phyloP scores from a whole-genome alignment of 495 filamentous ascomycete species.

The Daldinia childiae region DNA sequence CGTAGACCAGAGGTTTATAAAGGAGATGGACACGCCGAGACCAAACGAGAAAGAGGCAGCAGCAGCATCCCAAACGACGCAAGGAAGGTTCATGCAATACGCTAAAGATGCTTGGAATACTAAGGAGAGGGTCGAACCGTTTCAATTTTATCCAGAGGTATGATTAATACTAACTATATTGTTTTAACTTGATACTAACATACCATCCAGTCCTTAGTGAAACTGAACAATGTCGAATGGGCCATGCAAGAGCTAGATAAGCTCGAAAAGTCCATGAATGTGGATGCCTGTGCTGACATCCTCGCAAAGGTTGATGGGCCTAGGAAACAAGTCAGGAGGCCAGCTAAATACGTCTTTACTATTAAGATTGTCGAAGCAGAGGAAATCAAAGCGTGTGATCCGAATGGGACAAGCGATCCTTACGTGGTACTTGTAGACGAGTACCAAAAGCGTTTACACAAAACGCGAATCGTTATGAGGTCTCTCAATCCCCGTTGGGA shows the following conservation, averaged over 20 bases:
- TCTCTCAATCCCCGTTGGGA: slow-evolving; percentile 98
- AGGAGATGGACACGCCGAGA: slow-evolving; percentile 83
- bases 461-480: slow-evolving; percentile 90
- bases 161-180: slow-evolving; percentile 32
- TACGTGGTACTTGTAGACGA: slow-evolving; percentile 98
- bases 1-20: slow-evolving; percentile 84
- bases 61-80: slow-evolving; percentile 77
- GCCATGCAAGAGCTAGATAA: slow-evolving; percentile 89
- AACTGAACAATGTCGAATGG: slow-evolving; percentile 97
- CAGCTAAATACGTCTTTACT: slow-evolving; percentile 92
- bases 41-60: slow-evolving; percentile 87
- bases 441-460: slow-evolving; percentile 96
- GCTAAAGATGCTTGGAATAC: slow-evolving; percentile 95
- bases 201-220: slow-evolving; percentile 81
- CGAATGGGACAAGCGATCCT: slow-evolving; percentile 92
- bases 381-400: slow-evolving; percentile 96
- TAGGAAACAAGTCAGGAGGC: slow-evolving; percentile 62
- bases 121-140: slow-evolving; percentile 95
- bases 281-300: slow-evolving; percentile 90
- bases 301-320: slow-evolving; percentile 70
- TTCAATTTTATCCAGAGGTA: slow-evolving; percentile 96
- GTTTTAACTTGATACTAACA: slow-evolving; percentile 27
- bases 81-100: slow-evolving; percentile 88
- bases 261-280: slow-evolving; percentile 87
- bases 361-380: slow-evolving; percentile 99